phyloP scores from a whole-genome alignment of 306 rosid species.

The Trichosanthes cucumerina region DNA sequence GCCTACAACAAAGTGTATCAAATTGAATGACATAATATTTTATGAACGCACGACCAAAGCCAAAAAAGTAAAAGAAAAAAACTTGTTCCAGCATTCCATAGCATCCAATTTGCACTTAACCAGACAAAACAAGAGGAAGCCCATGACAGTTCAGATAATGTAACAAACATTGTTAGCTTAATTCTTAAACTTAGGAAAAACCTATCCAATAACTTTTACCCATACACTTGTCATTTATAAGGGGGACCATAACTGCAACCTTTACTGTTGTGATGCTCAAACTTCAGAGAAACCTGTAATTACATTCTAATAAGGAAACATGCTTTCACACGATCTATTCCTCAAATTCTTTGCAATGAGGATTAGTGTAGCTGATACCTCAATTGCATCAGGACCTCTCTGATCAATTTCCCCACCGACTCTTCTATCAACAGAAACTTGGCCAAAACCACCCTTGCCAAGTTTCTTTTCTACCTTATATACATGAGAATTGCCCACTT shows the following conservation, averaged over 20 bases:
- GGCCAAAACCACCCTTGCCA: conserved; percentile 97
- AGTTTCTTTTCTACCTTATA: conserved; percentile 82
- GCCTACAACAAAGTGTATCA: too few species aligned
- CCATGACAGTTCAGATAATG: not conserved
- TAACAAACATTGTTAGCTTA: not conserved
- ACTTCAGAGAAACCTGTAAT: conserved; percentile 77
- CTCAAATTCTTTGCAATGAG: conserved; percentile 13
- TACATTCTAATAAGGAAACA: conserved; percentile 12
- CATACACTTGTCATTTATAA: conserved; percentile 90
- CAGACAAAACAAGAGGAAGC: conserved; percentile 11
- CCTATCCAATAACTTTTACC: conserved; percentile 28
- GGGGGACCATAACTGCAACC: conserved; percentile 98
- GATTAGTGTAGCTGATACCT: conserved; percentile 38
- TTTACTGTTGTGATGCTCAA: conserved; percentile 88
- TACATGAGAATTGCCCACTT: conserved; percentile 80
- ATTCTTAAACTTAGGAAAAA: not conserved
- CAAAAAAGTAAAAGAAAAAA: too few species aligned
- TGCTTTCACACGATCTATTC: conserved; percentile 2
- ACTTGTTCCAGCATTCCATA: too few species aligned
- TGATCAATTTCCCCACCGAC: conserved; percentile 67
- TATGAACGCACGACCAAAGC: too few species aligned
- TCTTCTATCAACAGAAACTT: conserved; percentile 88
- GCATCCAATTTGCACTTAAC: conserved; percentile 66
- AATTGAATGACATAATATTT: too few species aligned
- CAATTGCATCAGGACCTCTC: conserved; percentile 70